Evolutionary conservation across 352 stramenopile genomes (phyloP), one percentile per base, ranked within the genome.

Genomic region (Globisporangium cederbergense): DNA sequence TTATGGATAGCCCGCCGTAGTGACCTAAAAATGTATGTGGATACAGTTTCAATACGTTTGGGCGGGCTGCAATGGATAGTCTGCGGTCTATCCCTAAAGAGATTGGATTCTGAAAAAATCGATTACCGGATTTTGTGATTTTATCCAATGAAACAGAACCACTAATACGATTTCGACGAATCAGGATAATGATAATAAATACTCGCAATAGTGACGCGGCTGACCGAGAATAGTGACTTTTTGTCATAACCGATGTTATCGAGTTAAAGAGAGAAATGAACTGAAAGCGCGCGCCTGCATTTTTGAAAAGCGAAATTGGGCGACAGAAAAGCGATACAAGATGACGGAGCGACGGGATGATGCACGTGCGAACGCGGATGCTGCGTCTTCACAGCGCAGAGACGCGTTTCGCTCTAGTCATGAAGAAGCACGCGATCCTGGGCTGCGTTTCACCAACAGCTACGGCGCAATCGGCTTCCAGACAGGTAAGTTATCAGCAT

Each of bases 251-350:
- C 10, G 47, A 32, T 32, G 9, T 0, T 1, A 58, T 58, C 52
- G 0, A 28, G n/a, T 46, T 58, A n/a, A 9, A 20, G 36, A 59
- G 52, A n/a, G 0, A 14, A 3, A 9, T 32, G 4, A 9, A n/a
- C 36, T 4, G 25, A 36, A 55, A 38, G 49, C 13, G 49, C 13
- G 49, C 10, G 49, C 11, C 4, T 47, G 13, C 16, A 58, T 20
- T 47, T 59, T 59, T 46, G 34, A 59, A 59, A 59, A 55, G 49
- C 49, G 49, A 54, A 54, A 54, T 52, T 42, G 36, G 9, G 36
- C 36, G 0, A 14, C 36, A 32, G 47, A 58, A 58, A 58, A 30
- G 10, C 7, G 28, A 58, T 8, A 59, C 32, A 13, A n/a, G n/a
- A 59, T 28, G 18, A 4, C 43, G 34, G 20, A 47, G 9, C 32